phyloP scores from a whole-genome alignment of 345 rosid species.

The Sisymbrium irio region DNA sequence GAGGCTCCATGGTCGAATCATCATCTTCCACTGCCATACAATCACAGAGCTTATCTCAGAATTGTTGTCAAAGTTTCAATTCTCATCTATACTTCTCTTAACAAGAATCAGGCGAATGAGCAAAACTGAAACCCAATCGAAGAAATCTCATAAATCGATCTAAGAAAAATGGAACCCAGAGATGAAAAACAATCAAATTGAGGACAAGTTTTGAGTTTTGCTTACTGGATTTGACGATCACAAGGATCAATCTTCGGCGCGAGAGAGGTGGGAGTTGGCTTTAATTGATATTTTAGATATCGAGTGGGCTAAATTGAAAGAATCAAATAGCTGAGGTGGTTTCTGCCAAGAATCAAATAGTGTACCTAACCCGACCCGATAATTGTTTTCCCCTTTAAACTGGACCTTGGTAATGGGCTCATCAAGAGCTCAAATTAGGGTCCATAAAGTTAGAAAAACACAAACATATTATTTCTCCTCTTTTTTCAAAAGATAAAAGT shows the following conservation, averaged over 20 bases:
- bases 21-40: slow-evolving; percentile 54
- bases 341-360: not conserved
- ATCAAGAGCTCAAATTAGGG: too few relatives aligned
- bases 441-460: too few relatives aligned
- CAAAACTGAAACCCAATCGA: not conserved
- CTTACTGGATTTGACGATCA: slow-evolving; percentile 33
- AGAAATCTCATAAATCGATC: not conserved
- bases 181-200: not conserved
- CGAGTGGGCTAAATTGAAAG: not conserved
- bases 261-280: slow-evolving; percentile 10
- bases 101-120: not conserved
- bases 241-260: slow-evolving; percentile 12
- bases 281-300: not conserved
- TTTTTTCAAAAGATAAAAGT: too few relatives aligned
- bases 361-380: not conserved
- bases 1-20: slow-evolving; percentile 52
- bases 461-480: too few relatives aligned
- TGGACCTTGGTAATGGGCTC: too few relatives aligned
- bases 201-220: slow-evolving; percentile 6
- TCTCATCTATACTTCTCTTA: not conserved
- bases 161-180: not conserved
- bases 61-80: not conserved
- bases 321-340: slow-evolving; percentile 4
- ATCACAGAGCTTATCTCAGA: not conserved
- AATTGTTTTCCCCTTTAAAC: too few relatives aligned